phyloP scores from a whole-genome alignment of 1,284 basidiomycete species.

The Apiotrichum mycotoxinovorans region DNA sequence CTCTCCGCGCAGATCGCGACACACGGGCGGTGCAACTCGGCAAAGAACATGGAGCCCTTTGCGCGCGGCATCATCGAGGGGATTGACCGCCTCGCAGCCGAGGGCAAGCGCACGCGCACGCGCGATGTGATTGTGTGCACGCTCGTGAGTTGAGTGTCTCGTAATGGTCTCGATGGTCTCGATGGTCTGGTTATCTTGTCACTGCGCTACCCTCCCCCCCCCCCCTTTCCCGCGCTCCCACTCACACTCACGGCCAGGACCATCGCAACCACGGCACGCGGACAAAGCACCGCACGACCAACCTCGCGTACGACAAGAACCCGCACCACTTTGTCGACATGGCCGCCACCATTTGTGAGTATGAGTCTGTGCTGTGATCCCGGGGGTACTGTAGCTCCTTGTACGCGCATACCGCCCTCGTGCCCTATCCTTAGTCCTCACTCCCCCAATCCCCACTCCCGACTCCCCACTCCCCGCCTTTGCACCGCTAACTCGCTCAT shows the following conservation, averaged over 20 bases:
- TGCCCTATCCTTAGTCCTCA: too few species aligned
- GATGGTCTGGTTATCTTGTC: too few species aligned
- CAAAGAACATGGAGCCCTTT: conserved; percentile 38
- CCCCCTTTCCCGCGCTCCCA: too few species aligned
- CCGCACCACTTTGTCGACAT: conserved; percentile 65
- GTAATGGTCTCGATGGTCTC: neutral
- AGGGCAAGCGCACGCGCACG: conserved; percentile 17
- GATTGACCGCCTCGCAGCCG: conserved; percentile 8
- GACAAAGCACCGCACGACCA: conserved; percentile 56
- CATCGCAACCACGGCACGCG: conserved; percentile 72
- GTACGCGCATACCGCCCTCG: too few species aligned
- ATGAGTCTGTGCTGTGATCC: too few species aligned
- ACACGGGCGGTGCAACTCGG: conserved; percentile 40
- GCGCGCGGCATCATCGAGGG: conserved; percentile 39
- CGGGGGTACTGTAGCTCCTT: too few species aligned
- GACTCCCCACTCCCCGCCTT: too few species aligned
- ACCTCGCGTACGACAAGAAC: conserved; percentile 63
- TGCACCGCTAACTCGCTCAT: too few species aligned
- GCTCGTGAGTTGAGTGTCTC: conserved; percentile 28
- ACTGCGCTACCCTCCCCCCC: too few species aligned
- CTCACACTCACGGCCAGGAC: conserved; percentile 55
- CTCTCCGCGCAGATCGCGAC: conserved; percentile 32
- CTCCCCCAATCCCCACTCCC: too few species aligned
- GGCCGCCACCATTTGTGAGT: conserved; percentile 61
- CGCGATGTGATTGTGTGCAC: conserved; percentile 46